Percentiles rank a stretch among this genome's conserved stretches.
These are phyloP conservation scores for Naganishia randhawae DNA, from an alignment of 768 basidiomycete genomes.

Conservation along the genomic window DNA sequence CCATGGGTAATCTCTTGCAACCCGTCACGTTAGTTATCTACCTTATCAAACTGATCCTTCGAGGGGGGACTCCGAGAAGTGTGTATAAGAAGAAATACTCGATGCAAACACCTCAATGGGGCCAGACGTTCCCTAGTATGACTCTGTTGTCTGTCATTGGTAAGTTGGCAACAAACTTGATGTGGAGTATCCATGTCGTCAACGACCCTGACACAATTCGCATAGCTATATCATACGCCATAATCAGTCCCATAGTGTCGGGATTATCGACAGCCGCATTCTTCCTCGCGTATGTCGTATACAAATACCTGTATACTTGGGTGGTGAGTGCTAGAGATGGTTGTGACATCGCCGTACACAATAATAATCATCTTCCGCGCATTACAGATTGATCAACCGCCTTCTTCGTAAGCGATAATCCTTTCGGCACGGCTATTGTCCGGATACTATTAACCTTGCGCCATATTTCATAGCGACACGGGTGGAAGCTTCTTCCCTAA, in stretches of 20 bases:
- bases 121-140: conserved; percentile 64
- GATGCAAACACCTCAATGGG: conserved; percentile 66
- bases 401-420: conserved; percentile 30
- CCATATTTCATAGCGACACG: conserved; percentile 60
- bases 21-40: conserved; percentile 72
- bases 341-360: background rate
- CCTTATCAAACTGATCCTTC: conserved; percentile 81
- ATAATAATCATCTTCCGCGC: background rate
- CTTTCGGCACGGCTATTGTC: background rate
- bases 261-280: conserved; percentile 80
- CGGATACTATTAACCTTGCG: background rate
- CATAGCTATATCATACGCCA: conserved; percentile 59
- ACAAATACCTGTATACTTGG: conserved; percentile 78
- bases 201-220: background rate
- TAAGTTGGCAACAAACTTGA: conserved; percentile 50
- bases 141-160: conserved; percentile 81
- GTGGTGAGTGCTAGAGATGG: conserved; percentile 47
- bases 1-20: conserved; percentile 75
- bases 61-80: conserved; percentile 70
- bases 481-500: conserved; percentile 94
- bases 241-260: conserved; percentile 90
- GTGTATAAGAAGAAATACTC: conserved; percentile 79
- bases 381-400: conserved; percentile 60
- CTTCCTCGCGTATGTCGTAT: conserved; percentile 74
- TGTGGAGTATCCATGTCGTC: background rate